A percentile compares a stretch with the other conserved stretches of the same genome.
These are phyloP conservation scores for Alnus glutinosa DNA, from an alignment of 306 rosid species.

Conservation along the genomic window DNA sequence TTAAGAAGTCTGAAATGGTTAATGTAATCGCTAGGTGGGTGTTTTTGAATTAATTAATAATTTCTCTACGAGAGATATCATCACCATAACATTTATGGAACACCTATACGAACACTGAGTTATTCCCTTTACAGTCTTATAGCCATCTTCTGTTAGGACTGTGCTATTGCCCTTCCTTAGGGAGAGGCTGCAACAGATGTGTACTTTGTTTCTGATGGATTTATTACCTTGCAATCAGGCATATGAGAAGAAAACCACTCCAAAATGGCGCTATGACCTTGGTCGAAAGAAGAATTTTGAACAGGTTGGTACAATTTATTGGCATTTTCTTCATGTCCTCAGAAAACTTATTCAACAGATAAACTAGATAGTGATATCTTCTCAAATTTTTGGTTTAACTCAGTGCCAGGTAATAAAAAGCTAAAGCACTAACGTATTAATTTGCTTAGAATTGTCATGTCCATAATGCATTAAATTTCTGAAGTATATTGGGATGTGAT, in stretches of 20 bases:
- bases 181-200: constrained; percentile 8
- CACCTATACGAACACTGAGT: neutral
- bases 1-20: neutral
- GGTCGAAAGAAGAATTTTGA: constrained; percentile 93
- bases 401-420: neutral
- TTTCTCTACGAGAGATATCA: neutral
- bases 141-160: neutral
- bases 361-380: neutral
- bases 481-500: neutral
- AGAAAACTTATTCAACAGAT: neutral
- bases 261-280: constrained; percentile 97
- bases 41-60: neutral
- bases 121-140: neutral
- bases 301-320: constrained; percentile 61
- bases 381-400: neutral
- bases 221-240: constrained; percentile 59
- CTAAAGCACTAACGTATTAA: neutral
- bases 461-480: neutral
- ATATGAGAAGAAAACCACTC: constrained; percentile 91
- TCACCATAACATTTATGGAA: neutral
- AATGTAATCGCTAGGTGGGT: neutral
- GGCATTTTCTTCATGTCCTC: neutral
- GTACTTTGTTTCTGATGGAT: constrained; percentile 32
- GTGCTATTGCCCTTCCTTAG: constrained; percentile 3
- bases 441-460: neutral